Evolutionary conservation across 495 filamentous ascomycete species (phyloP), one percentile per base, ranked within the genome.

Genomic region (Aspergillus asperescens): DNA sequence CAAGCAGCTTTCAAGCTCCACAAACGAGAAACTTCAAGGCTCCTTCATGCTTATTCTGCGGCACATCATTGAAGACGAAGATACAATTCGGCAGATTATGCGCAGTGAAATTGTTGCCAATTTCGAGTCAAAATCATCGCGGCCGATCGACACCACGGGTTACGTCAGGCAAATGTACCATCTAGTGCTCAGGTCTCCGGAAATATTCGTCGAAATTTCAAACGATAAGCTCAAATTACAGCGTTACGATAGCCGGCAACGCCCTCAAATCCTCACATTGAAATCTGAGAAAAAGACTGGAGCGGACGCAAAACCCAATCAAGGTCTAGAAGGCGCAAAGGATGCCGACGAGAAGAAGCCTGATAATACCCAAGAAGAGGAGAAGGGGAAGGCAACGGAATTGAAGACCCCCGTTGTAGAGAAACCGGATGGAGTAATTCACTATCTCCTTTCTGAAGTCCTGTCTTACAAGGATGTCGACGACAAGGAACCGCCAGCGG

Each of bases 381-480:
- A 78, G 4, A 82, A 83, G 56, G 77, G 84, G 47, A 85, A 81
- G 57, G 70, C 78, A 13, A 88, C 87, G 62, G 70, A 75, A 16
- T 55, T 81, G 40, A 96, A 95, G 63, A 73, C 86, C 3, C 94
- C 94, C 23, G 77, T 92, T 20, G 82, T 97, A 3, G 91, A 96
- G 65, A 87, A 92, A 54, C 89, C 94, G 0, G 94, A 96, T 67
- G 93, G 93, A 5, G 94, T 99, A 12, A 86, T 97, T 52, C 89
- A 96, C 61, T 97, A 95, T 71, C 76, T 99, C 16, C 81, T 97
- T n/a, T 91, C 85, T 38, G 92, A 99, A 63, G 75, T 99, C 32
- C 73, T 97, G 16, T 88, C 90, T 48, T 97, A 95, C 65, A 85
- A 85, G 61, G 90, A 95, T 59, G 89, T 94, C 9, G 89, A 92